phyloP scores from a whole-genome alignment of 768 basidiomycete species.

The Russula vinacea region DNA sequence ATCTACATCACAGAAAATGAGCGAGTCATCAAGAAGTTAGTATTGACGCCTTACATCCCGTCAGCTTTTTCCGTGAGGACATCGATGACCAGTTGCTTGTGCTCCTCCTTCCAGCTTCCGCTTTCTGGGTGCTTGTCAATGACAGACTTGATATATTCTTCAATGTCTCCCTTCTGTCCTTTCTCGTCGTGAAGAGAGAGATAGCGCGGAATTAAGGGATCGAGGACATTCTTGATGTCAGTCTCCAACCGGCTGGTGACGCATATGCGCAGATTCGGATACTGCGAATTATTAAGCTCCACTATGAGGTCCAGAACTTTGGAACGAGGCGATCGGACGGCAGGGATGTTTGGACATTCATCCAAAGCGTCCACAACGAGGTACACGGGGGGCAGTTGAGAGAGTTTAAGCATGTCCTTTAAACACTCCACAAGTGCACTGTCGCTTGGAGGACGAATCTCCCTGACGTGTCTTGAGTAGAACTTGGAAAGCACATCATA shows the following conservation, averaged over 20 bases:
- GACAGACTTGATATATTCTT: background rate
- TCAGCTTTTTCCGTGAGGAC: slow-evolving; percentile 1
- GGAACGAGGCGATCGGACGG: background rate
- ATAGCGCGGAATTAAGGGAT: background rate
- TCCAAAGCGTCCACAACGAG: background rate
- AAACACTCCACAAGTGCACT: background rate
- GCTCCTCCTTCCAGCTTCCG: background rate
- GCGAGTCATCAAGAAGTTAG: background rate
- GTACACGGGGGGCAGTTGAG: too few relatives aligned
- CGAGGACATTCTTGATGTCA: background rate
- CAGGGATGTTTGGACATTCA: background rate
- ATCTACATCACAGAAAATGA: background rate
- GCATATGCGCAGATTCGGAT: slow-evolving; percentile 4
- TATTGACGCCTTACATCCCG: slow-evolving; percentile 1
- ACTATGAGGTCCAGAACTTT: background rate
- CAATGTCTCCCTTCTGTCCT: background rate
- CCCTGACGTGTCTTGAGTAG: too few relatives aligned
- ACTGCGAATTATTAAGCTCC: background rate
- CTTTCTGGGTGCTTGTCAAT: background rate
- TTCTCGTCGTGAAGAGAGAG: background rate
- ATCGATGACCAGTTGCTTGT: background rate
- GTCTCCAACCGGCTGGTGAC: background rate
- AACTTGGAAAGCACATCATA: too few relatives aligned
- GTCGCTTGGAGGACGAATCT: background rate
- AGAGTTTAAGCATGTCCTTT: background rate